phyloP scores from a whole-genome alignment of 139 green algal genomes.

The Diplosphaera chodatii region DNA sequence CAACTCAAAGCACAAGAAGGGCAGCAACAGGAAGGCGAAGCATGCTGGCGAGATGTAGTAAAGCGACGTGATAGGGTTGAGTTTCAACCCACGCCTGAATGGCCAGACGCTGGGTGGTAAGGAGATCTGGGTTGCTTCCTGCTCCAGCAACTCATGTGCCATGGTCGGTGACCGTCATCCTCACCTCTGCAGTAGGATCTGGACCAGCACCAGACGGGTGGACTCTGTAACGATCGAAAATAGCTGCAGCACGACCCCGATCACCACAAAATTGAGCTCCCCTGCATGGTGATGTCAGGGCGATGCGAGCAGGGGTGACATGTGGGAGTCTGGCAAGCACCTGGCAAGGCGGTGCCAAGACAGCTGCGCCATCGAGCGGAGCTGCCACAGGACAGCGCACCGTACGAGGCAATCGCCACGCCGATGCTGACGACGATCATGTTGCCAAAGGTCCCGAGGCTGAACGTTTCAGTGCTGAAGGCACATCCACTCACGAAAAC shows the following conservation, averaged over 20 bases:
- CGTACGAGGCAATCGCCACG: slow-evolving; percentile 45
- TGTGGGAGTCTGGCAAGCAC: too few relatives aligned
- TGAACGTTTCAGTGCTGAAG: slow-evolving; percentile 44
- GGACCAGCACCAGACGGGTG: slow-evolving; percentile 74
- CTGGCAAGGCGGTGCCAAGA: too few relatives aligned
- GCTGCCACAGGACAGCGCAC: slow-evolving; percentile 1
- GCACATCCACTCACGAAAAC: slow-evolving; percentile 42
- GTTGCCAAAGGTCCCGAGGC: slow-evolving; percentile 23
- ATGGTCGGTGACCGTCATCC: too few relatives aligned
- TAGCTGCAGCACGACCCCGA: slow-evolving; percentile 86
- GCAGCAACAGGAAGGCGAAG: slow-evolving; percentile 28
- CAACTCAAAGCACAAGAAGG: slow-evolving; percentile 44
- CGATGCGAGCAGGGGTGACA: slow-evolving; percentile 40
- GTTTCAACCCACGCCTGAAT: slow-evolving; percentile 28
- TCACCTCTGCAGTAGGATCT: slow-evolving; percentile 79
- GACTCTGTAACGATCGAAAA: slow-evolving; percentile 68
- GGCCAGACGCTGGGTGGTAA: neutral
- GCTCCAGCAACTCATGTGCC: too few relatives aligned
- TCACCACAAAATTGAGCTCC: slow-evolving; percentile 80
- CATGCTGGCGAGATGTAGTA: slow-evolving; percentile 57
- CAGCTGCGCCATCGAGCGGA: too few relatives aligned
- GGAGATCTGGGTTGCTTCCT: too few relatives aligned
- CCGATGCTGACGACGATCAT: slow-evolving; percentile 50
- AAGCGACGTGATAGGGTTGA: slow-evolving; percentile 53
- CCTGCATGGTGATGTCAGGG: too few relatives aligned